Percentiles rank a stretch among this genome's conserved stretches.
These are phyloP conservation scores for Neonectria sp. DNA, from an alignment of 2,329 filamentous ascomycete species.

Conservation along the genomic window DNA sequence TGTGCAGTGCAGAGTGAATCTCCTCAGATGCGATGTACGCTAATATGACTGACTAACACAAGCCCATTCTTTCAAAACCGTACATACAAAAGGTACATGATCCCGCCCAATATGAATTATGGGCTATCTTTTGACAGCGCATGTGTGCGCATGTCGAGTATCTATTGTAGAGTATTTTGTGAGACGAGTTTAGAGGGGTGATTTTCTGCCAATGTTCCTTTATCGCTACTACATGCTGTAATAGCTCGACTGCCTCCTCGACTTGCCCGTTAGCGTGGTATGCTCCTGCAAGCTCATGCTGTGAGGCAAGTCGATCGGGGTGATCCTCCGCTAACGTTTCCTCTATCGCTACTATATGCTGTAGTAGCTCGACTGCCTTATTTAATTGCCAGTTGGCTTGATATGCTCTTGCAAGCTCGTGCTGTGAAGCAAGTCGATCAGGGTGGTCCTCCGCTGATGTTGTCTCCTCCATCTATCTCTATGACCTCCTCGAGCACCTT, in stretches of 20 bases:
- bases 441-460: background rate
- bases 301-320: conserved; percentile 1
- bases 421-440: background rate
- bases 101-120: background rate
- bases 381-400: background rate
- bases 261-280: background rate
- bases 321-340: background rate
- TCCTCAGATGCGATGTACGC: background rate
- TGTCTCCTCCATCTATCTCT: background rate
- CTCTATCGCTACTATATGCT: background rate
- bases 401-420: background rate
- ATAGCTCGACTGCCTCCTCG: background rate
- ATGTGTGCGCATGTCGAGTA: background rate
- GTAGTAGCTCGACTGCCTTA: background rate
- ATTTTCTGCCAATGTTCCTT: background rate
- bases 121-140: background rate
- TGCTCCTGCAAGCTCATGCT: background rate
- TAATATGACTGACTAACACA: background rate
- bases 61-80: background rate
- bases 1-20: background rate
- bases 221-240: background rate
- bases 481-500: background rate
- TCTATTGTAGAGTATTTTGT: background rate
- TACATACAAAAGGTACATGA: background rate
- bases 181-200: background rate